Conservation (phyloP, 164 flowering plant genomes). For the Magnolia kwangsiensis region DNA sequence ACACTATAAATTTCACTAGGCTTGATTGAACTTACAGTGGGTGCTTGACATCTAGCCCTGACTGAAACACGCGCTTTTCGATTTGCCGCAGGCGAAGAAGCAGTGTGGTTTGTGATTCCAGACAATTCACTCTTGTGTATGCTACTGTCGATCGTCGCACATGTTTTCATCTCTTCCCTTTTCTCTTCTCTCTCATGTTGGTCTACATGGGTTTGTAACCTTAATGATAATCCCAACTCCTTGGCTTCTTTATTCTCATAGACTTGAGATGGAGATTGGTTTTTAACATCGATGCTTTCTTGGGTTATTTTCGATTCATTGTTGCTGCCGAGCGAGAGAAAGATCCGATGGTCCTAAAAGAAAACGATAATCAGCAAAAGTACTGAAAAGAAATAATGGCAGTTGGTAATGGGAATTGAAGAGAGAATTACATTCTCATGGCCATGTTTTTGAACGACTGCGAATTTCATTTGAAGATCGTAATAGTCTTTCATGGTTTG, state of each 20-base stretch:
- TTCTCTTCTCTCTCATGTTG: conserved; percentile 17
- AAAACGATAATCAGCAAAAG: not conserved
- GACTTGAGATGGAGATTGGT: conserved; percentile 9
- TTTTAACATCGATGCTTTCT: conserved; percentile 2
- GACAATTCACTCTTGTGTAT: conserved; percentile 23
- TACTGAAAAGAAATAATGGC: not conserved
- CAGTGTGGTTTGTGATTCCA: conserved; percentile 28
- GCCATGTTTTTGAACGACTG: conserved; percentile 13
- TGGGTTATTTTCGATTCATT: conserved; percentile 9
- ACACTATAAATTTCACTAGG: not conserved
- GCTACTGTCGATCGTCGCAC: conserved; percentile 20
- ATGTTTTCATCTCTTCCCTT: conserved; percentile 13
- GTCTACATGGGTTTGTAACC: conserved; percentile 29
- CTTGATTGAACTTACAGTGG: conserved; percentile 51
- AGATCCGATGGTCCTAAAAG: conserved; percentile 31
- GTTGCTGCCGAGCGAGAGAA: conserved; percentile 32
- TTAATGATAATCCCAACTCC: conserved; percentile 54
- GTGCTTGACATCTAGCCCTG: conserved; percentile 69
- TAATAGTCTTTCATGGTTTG: conserved; percentile 58
- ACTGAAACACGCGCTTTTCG: conserved; percentile 84
- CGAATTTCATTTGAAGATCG: conserved; percentile 53
- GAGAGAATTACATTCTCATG: conserved; percentile 25
- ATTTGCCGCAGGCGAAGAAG: conserved; percentile 34
- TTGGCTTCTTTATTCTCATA: conserved; percentile 20
- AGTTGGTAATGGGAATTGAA: not conserved